phyloP scores from a whole-genome alignment of 2,329 filamentous ascomycete species.

The Myriosclerotinia scirpicola region DNA sequence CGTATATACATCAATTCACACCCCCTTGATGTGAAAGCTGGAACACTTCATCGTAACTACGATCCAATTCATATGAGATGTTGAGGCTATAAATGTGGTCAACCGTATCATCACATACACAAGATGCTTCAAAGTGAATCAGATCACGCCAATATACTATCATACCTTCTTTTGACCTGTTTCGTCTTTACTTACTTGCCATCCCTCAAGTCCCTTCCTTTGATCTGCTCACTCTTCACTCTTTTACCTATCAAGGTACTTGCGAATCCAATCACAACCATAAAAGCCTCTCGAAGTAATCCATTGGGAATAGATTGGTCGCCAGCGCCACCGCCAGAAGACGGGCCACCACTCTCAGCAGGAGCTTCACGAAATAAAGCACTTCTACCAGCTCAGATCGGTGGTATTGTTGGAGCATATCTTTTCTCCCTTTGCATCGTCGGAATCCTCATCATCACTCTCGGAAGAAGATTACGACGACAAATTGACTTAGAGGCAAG shows the following conservation, averaged over 20 bases:
- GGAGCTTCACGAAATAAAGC: slow-evolving; percentile 59
- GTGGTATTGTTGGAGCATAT: slow-evolving; percentile 82
- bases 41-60: slow-evolving; percentile 15
- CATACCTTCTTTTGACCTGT: slow-evolving; percentile 5
- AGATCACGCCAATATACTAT: background rate
- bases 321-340: slow-evolving; percentile 59
- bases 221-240: background rate
- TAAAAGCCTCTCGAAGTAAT: slow-evolving; percentile 8
- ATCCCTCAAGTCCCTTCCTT: too few species aligned
- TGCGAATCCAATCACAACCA: background rate
- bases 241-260: background rate
- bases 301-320: slow-evolving; percentile 49
- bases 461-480: slow-evolving; percentile 55
- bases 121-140: slow-evolving; percentile 23
- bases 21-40: slow-evolving; percentile 17
- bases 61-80: background rate
- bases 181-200: background rate
- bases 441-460: slow-evolving; percentile 61
- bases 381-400: slow-evolving; percentile 77
- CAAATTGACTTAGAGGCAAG: slow-evolving; percentile 32
- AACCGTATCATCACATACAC: slow-evolving; percentile 14
- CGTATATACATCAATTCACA: slow-evolving; percentile 20
- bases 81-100: slow-evolving; percentile 21
- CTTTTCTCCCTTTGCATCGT: slow-evolving; percentile 73
- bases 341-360: slow-evolving; percentile 59